Conservation (phyloP, 31 red algal species). For the Endocladia muricata region DNA sequence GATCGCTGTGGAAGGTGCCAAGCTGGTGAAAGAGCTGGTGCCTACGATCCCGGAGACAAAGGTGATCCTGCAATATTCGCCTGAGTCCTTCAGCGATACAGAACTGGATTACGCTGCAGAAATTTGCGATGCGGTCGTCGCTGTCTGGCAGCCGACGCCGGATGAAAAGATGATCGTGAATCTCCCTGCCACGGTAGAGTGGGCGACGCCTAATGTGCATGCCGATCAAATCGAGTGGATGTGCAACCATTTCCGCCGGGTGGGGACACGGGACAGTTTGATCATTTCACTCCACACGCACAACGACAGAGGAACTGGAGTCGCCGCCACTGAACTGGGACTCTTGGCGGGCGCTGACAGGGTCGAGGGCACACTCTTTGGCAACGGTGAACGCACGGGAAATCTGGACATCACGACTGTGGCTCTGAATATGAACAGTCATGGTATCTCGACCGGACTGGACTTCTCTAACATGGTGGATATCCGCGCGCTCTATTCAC, state of each 20-base stretch:
- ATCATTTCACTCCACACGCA: neutral
- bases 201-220: neutral
- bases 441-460: too few relatives aligned
- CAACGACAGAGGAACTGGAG: neutral
- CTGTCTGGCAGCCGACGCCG: neutral
- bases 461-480: too few relatives aligned
- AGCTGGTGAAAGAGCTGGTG: neutral
- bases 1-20: neutral
- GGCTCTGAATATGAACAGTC: too few relatives aligned
- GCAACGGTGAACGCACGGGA: too few relatives aligned
- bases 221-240: slow-evolving; percentile 1
- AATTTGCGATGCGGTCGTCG: neutral
- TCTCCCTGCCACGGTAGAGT: neutral
- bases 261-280: neutral
- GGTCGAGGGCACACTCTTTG: too few relatives aligned
- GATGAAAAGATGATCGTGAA: neutral
- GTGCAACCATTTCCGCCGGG: too few relatives aligned
- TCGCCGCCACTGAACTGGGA: too few relatives aligned
- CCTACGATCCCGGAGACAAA: neutral
- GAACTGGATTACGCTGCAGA: neutral
- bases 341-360: too few relatives aligned
- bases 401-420: too few relatives aligned
- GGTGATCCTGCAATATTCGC: neutral
- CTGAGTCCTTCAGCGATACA: neutral
- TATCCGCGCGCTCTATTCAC: too few relatives aligned